Percentiles rank a stretch among this genome's conserved stretches.
Evolutionary conservation across 257 asterid genomes (phyloP).

Genomic region (Ehretia macrophylla): DNA sequence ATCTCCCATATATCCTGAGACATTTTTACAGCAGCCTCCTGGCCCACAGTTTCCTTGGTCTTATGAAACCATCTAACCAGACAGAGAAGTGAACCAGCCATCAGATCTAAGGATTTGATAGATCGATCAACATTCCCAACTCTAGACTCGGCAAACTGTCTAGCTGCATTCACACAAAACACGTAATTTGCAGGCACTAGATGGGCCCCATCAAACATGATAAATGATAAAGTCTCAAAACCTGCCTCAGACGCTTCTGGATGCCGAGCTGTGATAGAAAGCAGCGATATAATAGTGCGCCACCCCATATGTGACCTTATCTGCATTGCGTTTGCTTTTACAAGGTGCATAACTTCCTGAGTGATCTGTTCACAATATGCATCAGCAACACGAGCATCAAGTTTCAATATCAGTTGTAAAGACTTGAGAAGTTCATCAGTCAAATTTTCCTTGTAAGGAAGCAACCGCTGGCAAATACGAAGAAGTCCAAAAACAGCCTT

Average conservation of each 20-base stretch:
- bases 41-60: constrained; percentile 61
- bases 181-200: constrained; percentile 80
- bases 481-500: constrained; percentile 92
- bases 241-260: constrained; percentile 98
- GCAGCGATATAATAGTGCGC: constrained; percentile 81
- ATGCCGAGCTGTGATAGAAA: constrained; percentile 86
- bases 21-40: constrained; percentile 65
- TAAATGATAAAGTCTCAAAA: constrained; percentile 67
- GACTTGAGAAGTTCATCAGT: constrained; percentile 90
- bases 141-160: constrained; percentile 88
- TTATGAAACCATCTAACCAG: constrained; percentile 64
- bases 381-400: constrained; percentile 96
- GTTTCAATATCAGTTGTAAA: constrained; percentile 77
- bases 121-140: constrained; percentile 72
- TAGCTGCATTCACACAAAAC: constrained; percentile 76
- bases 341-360: constrained; percentile 83
- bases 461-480: constrained; percentile 84
- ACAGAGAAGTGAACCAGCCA: constrained; percentile 84
- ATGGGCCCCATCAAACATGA: constrained; percentile 89
- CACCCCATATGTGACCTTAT: constrained; percentile 86
- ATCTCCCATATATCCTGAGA: constrained; percentile 80
- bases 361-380: constrained; percentile 90
- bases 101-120: constrained; percentile 66
- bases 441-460: constrained; percentile 88
- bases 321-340: constrained; percentile 86